Percentiles rank a stretch among this genome's conserved stretches.
Conservation (phyloP, 2,329 filamentous ascomycete genomes). For the Cylindrodendrum hubeiense region DNA sequence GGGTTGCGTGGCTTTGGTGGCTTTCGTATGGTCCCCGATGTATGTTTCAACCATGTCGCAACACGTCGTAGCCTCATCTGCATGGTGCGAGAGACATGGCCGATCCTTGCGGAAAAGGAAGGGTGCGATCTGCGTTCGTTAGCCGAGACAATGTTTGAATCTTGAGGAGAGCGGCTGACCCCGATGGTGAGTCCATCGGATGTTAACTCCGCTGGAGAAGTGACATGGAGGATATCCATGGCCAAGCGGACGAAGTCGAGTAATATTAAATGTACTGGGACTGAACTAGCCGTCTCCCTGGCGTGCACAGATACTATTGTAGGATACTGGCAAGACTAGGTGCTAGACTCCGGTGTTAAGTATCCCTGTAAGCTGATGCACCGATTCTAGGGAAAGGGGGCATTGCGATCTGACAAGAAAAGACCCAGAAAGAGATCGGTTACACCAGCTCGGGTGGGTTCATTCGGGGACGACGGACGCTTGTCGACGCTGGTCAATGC, state of each 20-base stretch:
- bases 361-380: background rate
- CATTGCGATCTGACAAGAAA: background rate
- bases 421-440: background rate
- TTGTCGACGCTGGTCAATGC: no score
- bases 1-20: no score
- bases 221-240: background rate
- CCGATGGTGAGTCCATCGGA: background rate
- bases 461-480: background rate
- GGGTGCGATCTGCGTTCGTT: background rate
- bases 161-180: background rate
- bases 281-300: background rate
- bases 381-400: constrained; percentile 1
- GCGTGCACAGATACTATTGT: background rate
- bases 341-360: background rate
- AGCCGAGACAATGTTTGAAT: background rate
- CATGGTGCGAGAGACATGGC: constrained; percentile 8
- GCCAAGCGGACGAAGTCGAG: background rate
- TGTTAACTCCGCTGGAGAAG: background rate
- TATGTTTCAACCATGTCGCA: constrained; percentile 5
- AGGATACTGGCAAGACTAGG: no score
- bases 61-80: background rate
- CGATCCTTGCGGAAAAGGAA: background rate
- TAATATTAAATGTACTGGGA: background rate
- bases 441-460: background rate
- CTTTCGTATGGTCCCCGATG: background rate